phyloP scores from a whole-genome alignment of 2,329 filamentous ascomycete species.

The Rutstroemia sp. region DNA sequence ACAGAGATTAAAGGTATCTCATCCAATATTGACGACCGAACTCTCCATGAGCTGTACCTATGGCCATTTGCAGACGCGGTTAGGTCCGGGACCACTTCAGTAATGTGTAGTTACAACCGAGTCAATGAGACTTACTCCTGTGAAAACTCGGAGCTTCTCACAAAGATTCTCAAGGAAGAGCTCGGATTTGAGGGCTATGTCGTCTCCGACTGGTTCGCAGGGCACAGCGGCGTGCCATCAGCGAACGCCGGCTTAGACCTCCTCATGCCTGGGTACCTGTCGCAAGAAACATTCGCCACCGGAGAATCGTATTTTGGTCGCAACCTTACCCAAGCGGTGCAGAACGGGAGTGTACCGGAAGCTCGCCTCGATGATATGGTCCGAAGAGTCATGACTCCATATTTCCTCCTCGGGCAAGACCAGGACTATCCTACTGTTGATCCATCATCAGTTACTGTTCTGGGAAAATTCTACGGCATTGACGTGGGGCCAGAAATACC shows the following conservation, averaged over 20 bases:
- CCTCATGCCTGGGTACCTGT: slow-evolving; percentile 15
- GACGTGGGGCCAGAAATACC: not conserved
- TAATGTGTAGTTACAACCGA: slow-evolving; percentile 79
- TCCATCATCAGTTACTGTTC: slow-evolving; percentile 18
- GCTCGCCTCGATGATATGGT: slow-evolving; percentile 60
- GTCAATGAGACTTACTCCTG: slow-evolving; percentile 63
- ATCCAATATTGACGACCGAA: slow-evolving; percentile 56
- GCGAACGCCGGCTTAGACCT: slow-evolving; percentile 77
- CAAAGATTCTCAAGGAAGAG: slow-evolving; percentile 75
- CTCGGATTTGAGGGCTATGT: slow-evolving; percentile 80
- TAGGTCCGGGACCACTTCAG: slow-evolving; percentile 54
- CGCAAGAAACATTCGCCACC: not conserved
- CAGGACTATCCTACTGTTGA: slow-evolving; percentile 27
- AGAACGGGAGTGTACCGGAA: slow-evolving; percentile 58
- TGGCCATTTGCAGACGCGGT: slow-evolving; percentile 4
- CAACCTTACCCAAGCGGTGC: slow-evolving; percentile 39
- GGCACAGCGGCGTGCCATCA: slow-evolving; percentile 69
- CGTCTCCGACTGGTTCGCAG: slow-evolving; percentile 78
- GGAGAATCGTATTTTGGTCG: slow-evolving; percentile 12
- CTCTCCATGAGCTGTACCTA: slow-evolving; percentile 25
- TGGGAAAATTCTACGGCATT: slow-evolving; percentile 43
- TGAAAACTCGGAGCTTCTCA: slow-evolving; percentile 66
- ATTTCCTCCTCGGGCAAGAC: slow-evolving; percentile 51
- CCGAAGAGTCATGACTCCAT: slow-evolving; percentile 45
- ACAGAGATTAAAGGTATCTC: slow-evolving; percentile 14